Evolutionary conservation across 1,284 basidiomycete species (phyloP).

Genomic region (Sanghuangporus weigelae): DNA sequence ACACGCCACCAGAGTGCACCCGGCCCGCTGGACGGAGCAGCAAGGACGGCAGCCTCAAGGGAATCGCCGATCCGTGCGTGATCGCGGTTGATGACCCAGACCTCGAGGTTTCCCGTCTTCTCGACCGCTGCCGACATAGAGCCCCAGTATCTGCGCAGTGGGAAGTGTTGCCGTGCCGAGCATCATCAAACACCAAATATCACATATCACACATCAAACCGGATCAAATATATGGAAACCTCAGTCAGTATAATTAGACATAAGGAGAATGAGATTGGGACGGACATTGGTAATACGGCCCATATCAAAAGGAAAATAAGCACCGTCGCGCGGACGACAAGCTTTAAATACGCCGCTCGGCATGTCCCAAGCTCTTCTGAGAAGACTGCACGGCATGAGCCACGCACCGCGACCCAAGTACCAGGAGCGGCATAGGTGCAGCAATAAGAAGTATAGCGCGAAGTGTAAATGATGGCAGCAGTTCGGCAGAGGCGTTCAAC

Average conservation of each 20-base stretch:
- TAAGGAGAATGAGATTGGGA: neutral
- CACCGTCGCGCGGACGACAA: constrained; percentile 9
- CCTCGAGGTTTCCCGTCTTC: constrained; percentile 34
- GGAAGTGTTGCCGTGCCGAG: neutral
- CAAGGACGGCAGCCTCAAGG: constrained; percentile 26
- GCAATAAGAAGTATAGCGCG: no score
- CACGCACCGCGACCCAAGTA: neutral
- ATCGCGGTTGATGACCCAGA: constrained; percentile 42
- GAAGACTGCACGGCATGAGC: constrained; percentile 2
- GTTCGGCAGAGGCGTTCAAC: no score
- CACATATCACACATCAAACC: neutral
- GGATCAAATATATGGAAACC: neutral
- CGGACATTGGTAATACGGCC: constrained; percentile 14
- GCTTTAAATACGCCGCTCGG: constrained; percentile 13
- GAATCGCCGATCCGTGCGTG: constrained; percentile 33
- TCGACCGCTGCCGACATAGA: constrained; percentile 29
- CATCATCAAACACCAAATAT: neutral
- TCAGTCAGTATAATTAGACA: neutral
- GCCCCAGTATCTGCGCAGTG: constrained; percentile 35
- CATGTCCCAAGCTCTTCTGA: constrained; percentile 8
- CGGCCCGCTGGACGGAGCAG: constrained; percentile 24
- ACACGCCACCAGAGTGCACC: constrained; percentile 28
- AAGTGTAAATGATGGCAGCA: no score
- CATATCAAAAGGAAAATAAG: constrained; percentile 12
- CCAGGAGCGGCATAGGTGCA: neutral